These are phyloP conservation scores for Phycomyces blakesleeanus DNA, from an alignment of 192 early-diverging fungal genomes.

Conservation along the genomic window DNA sequence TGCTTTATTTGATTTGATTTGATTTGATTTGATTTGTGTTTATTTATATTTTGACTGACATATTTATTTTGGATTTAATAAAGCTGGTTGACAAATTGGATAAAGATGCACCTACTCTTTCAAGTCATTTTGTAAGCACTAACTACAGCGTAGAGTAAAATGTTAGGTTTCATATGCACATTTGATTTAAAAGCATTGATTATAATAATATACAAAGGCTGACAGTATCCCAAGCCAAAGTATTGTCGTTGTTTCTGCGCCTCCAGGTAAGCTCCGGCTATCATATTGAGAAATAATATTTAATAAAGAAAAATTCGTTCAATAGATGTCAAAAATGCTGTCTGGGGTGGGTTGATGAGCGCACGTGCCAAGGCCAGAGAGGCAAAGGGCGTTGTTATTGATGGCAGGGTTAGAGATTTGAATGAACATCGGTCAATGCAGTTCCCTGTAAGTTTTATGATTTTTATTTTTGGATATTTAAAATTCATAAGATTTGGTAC, in stretches of 20 bases:
- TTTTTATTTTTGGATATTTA: not conserved
- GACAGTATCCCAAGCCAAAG: slow-evolving; percentile 44
- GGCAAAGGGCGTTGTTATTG: slow-evolving; percentile 50
- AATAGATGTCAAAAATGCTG: slow-evolving; percentile 45
- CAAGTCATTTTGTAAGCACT: slow-evolving; percentile 8
- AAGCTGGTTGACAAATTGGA: slow-evolving; percentile 21
- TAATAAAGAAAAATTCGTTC: not conserved
- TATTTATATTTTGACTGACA: too few relatives aligned
- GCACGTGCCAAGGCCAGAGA: slow-evolving; percentile 46
- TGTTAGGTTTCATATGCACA: not conserved
- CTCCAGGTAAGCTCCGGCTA: slow-evolving; percentile 30
- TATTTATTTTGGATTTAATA: not conserved
- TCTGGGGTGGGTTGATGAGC: slow-evolving; percentile 60
- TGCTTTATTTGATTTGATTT: too few relatives aligned
- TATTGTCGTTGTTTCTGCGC: slow-evolving; percentile 51
- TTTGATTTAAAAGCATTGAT: not conserved
- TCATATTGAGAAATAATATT: not conserved
- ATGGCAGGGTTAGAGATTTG: slow-evolving; percentile 51
- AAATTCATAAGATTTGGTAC: not conserved
- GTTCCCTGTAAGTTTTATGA: slow-evolving; percentile 43
- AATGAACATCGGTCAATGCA: slow-evolving; percentile 46
- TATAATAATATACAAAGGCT: slow-evolving; percentile 27
- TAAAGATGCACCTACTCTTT: slow-evolving; percentile 6
- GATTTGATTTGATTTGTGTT: too few relatives aligned
- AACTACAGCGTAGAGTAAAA: not conserved